These are phyloP conservation scores for Pseudozyma sp. DNA, from an alignment of 1,284 basidiomycete genomes.

Conservation along the genomic window DNA sequence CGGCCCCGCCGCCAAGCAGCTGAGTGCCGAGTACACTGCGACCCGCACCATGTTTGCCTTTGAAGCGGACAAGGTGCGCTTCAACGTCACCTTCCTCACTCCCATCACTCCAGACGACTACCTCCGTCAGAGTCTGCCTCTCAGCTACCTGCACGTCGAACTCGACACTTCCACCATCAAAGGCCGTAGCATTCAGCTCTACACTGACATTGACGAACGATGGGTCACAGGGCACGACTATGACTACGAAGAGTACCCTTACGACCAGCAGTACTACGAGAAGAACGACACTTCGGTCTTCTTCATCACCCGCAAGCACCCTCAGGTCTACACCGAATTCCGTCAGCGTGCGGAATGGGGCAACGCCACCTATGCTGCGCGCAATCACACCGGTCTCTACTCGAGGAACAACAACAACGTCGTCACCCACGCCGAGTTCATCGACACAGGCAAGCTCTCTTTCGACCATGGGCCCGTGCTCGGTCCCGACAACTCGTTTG, in stretches of 20 bases:
- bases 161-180: slow-evolving; percentile 46
- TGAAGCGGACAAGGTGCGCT: slow-evolving; percentile 57
- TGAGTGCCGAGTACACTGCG: slow-evolving; percentile 60
- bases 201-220: slow-evolving; percentile 63
- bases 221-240: slow-evolving; percentile 66
- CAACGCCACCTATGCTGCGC: slow-evolving; percentile 57
- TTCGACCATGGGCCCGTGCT: slow-evolving; percentile 53
- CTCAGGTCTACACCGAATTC: slow-evolving; percentile 61
- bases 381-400: slow-evolving; percentile 52
- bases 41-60: slow-evolving; percentile 65
- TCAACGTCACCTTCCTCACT: slow-evolving; percentile 66
- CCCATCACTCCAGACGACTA: slow-evolving; percentile 64
- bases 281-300: slow-evolving; percentile 53
- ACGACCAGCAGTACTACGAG: slow-evolving; percentile 50
- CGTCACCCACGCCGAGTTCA: slow-evolving; percentile 59
- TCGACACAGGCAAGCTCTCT: slow-evolving; percentile 54
- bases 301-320: slow-evolving; percentile 55
- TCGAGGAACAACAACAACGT: slow-evolving; percentile 65
- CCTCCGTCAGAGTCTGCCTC: slow-evolving; percentile 63
- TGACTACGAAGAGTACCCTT: slow-evolving; percentile 57
- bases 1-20: slow-evolving; percentile 58
- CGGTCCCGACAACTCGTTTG: slow-evolving; percentile 64
- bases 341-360: slow-evolving; percentile 68
- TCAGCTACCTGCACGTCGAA: slow-evolving; percentile 64
- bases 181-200: slow-evolving; percentile 52